These are phyloP conservation scores for Populus tomentosa DNA, from an alignment of 441 rosid genomes.

Conservation along the genomic window DNA sequence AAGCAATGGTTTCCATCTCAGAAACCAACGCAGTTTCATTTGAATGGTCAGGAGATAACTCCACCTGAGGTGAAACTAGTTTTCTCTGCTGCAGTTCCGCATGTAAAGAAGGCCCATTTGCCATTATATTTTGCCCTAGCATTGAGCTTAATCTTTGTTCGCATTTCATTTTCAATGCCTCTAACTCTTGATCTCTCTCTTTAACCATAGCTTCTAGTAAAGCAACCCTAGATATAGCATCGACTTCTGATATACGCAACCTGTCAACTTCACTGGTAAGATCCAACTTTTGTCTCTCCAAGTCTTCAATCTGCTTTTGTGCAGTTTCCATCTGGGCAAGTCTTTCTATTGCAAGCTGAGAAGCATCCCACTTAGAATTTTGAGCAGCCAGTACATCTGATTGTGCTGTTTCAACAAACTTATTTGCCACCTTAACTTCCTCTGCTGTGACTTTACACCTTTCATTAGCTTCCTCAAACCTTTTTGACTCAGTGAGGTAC, in stretches of 20 bases:
- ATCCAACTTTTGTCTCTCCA: slow-evolving; percentile 58
- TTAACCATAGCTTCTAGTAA: slow-evolving; percentile 69
- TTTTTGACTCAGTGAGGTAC: slow-evolving; percentile 57
- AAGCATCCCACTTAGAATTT: slow-evolving; percentile 55
- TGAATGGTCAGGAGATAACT: slow-evolving; percentile 49
- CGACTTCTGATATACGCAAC: slow-evolving; percentile 47
- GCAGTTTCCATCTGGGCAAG: slow-evolving; percentile 58
- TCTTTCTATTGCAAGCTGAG: slow-evolving; percentile 64
- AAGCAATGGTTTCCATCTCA: slow-evolving; percentile 59
- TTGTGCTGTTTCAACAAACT: slow-evolving; percentile 62
- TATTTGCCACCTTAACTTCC: slow-evolving; percentile 69
- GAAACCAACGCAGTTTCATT: slow-evolving; percentile 56
- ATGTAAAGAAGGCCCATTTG: slow-evolving; percentile 56
- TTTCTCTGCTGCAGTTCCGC: slow-evolving; percentile 54
- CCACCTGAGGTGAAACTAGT: slow-evolving; percentile 61
- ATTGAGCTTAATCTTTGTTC: slow-evolving; percentile 63
- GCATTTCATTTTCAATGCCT: slow-evolving; percentile 53
- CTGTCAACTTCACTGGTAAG: slow-evolving; percentile 47
- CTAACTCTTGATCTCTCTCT: slow-evolving; percentile 81
- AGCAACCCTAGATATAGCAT: slow-evolving; percentile 60
- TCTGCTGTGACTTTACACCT: slow-evolving; percentile 60
- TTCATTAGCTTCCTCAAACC: slow-evolving; percentile 67
- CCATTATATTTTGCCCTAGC: slow-evolving; percentile 51
- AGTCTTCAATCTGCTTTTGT: slow-evolving; percentile 53
- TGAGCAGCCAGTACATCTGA: slow-evolving; percentile 55